Percentiles rank a stretch among this genome's conserved stretches.
phyloP scores from a whole-genome alignment of 2,329 filamentous ascomycete genomes.

The Alternaria dauci region DNA sequence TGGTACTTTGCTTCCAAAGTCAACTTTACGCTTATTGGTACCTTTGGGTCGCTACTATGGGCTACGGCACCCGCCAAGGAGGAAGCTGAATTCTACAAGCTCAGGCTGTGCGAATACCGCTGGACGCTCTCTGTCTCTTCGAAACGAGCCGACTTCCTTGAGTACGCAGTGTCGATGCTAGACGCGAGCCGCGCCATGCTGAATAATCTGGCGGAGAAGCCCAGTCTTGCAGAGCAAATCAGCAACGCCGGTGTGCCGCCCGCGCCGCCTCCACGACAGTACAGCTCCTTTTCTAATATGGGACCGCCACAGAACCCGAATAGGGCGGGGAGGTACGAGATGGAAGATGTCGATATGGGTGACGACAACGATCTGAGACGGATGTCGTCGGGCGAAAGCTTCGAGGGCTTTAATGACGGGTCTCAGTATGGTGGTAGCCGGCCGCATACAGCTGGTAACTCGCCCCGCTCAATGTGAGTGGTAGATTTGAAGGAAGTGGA shows the following conservation, averaged over 20 bases:
- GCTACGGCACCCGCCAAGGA: conserved; percentile 86
- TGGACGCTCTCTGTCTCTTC: conserved; percentile 92
- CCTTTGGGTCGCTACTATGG: conserved; percentile 89
- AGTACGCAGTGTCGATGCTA: conserved; percentile 56
- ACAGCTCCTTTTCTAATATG: conserved; percentile 30
- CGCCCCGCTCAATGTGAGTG: conserved; percentile 29
- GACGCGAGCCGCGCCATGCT: conserved; percentile 56
- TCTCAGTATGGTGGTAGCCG: conserved; percentile 37
- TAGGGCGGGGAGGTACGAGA: conserved; percentile 18
- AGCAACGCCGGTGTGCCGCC: conserved; percentile 51
- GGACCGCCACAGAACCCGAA: conserved; percentile 26
- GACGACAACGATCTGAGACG: conserved; percentile 33
- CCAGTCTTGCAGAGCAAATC: conserved; percentile 49
- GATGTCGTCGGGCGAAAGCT: conserved; percentile 39
- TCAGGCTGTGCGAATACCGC: conserved; percentile 84
- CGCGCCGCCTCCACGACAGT: conserved; percentile 32
- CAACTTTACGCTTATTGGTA: conserved; percentile 94
- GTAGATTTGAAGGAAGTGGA: background rate
- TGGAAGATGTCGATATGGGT: conserved; percentile 41
- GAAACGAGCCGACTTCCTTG: conserved; percentile 67
- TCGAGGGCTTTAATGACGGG: conserved; percentile 43
- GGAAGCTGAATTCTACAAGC: conserved; percentile 91
- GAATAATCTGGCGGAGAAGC: conserved; percentile 56
- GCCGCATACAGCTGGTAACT: conserved; percentile 31
- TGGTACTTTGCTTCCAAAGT: conserved; percentile 91